A percentile compares a stretch with the other conserved stretches of the same genome.
These are phyloP conservation scores for Antitrichia curtipendula DNA, from an alignment of 225 moss, liverwort and hornwort genomes.

Conservation along the genomic window DNA sequence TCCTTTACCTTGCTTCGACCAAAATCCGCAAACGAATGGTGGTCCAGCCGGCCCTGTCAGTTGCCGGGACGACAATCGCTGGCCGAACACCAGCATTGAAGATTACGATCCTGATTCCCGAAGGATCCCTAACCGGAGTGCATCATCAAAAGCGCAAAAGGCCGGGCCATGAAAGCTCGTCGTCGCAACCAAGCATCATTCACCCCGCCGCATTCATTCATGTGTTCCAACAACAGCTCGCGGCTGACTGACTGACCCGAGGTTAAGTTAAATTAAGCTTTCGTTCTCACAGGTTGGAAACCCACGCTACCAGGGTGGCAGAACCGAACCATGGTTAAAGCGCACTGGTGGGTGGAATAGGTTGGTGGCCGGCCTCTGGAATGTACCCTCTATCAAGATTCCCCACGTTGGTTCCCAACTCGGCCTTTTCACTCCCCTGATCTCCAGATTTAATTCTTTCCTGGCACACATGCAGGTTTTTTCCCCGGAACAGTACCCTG, in stretches of 20 bases:
- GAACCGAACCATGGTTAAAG: not conserved
- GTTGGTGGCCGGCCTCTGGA: not conserved
- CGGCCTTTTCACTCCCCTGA: not conserved
- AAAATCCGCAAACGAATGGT: not conserved
- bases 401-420: not conserved
- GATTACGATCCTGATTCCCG: slow-evolving; percentile 3
- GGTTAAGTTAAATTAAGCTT: not conserved
- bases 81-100: slow-evolving; percentile 12
- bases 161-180: not conserved
- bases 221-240: not conserved
- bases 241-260: not conserved
- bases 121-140: not conserved
- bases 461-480: not conserved
- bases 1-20: not conserved
- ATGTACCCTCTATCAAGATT: not conserved
- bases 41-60: not conserved
- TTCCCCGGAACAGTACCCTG: not conserved
- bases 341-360: not conserved
- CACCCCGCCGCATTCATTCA: not conserved
- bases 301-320: not conserved
- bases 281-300: not conserved
- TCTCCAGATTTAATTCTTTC: not conserved
- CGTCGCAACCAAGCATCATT: not conserved
- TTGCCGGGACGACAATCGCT: not conserved
- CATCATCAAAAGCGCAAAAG: slow-evolving; percentile 1